These are phyloP conservation scores for Chloroidium sp. DNA, from an alignment of 163 green algal species.

Conservation along the genomic window DNA sequence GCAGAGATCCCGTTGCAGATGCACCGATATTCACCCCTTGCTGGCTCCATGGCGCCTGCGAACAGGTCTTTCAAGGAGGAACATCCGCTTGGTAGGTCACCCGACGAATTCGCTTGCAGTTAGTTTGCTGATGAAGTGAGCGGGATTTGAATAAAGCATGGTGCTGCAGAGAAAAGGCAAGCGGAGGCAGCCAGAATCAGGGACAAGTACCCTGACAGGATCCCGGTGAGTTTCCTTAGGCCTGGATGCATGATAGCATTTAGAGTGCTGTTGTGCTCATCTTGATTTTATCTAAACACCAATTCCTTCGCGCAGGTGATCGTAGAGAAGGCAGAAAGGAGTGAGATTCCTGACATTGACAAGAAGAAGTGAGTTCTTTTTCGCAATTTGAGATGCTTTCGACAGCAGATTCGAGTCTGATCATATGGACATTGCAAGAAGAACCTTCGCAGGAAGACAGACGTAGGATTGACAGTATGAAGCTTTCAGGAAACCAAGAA, in stretches of 20 bases:
- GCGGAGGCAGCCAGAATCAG: conserved; percentile 87
- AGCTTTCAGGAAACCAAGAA: too few species aligned
- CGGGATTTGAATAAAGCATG: neutral
- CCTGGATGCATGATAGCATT: neutral
- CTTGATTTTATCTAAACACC: neutral
- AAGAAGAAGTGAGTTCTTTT: conserved; percentile 92
- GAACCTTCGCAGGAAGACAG: too few species aligned
- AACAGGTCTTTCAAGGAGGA: conserved; percentile 83
- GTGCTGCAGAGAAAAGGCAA: conserved; percentile 83
- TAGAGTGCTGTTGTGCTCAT: neutral
- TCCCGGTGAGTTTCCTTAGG: conserved; percentile 66
- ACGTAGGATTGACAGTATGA: too few species aligned
- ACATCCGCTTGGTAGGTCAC: conserved; percentile 74
- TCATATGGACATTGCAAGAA: neutral
- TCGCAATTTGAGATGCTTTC: neutral
- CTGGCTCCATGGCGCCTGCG: conserved; percentile 9
- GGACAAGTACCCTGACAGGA: conserved; percentile 97
- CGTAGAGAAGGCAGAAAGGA: conserved; percentile 92
- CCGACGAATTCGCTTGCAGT: neutral
- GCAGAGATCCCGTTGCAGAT: too few species aligned
- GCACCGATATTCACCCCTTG: neutral
- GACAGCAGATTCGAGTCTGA: neutral
- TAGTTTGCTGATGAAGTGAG: neutral
- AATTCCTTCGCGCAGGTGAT: conserved; percentile 75
- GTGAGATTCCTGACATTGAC: conserved; percentile 98